Evolutionary conservation across 306 rosid species (phyloP), one percentile per base, ranked within the genome.

Genomic region (Purshia tridentata): DNA sequence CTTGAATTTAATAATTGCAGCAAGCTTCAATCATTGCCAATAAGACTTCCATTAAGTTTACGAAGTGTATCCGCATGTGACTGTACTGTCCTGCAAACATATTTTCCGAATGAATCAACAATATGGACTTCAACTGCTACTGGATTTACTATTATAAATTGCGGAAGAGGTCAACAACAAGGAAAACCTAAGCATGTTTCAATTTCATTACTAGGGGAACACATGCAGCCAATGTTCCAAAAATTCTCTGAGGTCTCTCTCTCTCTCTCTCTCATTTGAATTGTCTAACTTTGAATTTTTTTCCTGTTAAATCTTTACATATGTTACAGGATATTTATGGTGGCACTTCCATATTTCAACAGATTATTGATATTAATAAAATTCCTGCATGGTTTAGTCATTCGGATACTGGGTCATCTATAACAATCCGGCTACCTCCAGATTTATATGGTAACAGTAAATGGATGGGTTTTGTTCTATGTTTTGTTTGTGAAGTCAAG

Each of bases 391-490:
- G 71, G 71, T 19, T 23, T 15, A 6, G 45, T 29, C 41, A 29
- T 3, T 62, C 14, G 23, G 39, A 6, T 9, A 42, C 8, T 41
- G 78, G 56, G 42, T 51, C 56, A 29, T 73, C 75, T 8, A 18
- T 73, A 48, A 51, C 20, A 60, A 41, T 69, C 52, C 39, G 6
- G 3, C 50, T 58, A 0, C 54, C 72, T 29, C 51, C 35, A 19
- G 60, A 65, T 13, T 29, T 58, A 0, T 55, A 58, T n/a, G 19
- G 49, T 41, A 22, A 52, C 4, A 48, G 45, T 9, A 66, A 67
- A 7, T 73, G 83, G 70, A 73, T 60, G 8, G 78, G 78, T 18
- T 58, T 79, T 8, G 78, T 71, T 41, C 0, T 79, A 5, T 63
- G 45, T n/a, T 54, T 75, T 67, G 57, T 48, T 23, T 73, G 44